Evolutionary conservation across 371 early-diverging fungal genomes (phyloP).

Genomic region (Circinella umbellata): DNA sequence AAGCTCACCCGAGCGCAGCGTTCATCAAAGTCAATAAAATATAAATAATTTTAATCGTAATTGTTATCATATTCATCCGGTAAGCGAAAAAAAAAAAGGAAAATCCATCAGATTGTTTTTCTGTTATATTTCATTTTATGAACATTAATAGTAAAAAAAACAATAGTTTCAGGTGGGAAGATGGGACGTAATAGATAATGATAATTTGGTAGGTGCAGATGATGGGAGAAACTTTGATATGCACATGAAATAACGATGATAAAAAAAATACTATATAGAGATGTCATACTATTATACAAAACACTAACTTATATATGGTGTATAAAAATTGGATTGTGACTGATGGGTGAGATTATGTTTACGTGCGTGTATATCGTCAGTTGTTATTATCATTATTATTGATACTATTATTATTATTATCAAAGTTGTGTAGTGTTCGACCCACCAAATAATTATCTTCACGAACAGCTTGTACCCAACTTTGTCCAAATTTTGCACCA

Average conservation of each 20-base stretch:
- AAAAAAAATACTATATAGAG: background rate
- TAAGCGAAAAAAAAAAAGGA: too few relatives aligned
- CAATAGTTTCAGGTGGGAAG: too few relatives aligned
- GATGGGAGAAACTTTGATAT: background rate
- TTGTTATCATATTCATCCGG: too few relatives aligned
- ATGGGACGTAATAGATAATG: too few relatives aligned
- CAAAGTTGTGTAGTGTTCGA: constrained; percentile 65
- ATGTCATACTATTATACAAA: background rate
- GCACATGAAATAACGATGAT: constrained; percentile 1
- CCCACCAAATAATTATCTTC: constrained; percentile 73
- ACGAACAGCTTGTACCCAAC: constrained; percentile 58
- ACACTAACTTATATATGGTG: too few relatives aligned
- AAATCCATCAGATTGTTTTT: too few relatives aligned
- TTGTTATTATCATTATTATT: too few relatives aligned
- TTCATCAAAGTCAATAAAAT: too few relatives aligned
- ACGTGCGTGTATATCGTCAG: background rate
- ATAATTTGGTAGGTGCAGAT: constrained; percentile 2
- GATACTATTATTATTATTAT: constrained; percentile 19
- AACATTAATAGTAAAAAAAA: background rate
- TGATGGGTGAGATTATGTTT: background rate
- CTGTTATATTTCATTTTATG: too few relatives aligned
- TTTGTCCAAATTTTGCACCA: constrained; percentile 33
- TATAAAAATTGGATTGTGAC: too few relatives aligned
- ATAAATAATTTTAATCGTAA: too few relatives aligned
- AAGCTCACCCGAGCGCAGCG: too few relatives aligned